Evolutionary conservation across 768 basidiomycete genomes (phyloP).

Genomic region (Suillus discolor): DNA sequence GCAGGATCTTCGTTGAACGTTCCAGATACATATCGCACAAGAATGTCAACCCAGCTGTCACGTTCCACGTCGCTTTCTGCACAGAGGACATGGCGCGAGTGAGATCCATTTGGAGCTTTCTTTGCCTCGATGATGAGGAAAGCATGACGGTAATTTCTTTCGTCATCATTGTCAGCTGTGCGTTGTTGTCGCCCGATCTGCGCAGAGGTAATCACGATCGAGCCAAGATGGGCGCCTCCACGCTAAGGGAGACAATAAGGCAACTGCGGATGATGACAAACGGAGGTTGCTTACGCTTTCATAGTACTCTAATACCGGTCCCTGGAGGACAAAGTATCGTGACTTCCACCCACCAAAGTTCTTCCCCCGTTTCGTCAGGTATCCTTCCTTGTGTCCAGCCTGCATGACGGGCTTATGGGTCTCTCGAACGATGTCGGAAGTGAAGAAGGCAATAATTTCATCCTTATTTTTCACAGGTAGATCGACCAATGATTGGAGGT

Average conservation of each 20-base stretch:
- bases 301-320: constrained; percentile 90
- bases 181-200: constrained; percentile 96
- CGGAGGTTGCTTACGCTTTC: constrained; percentile 75
- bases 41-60: constrained; percentile 92
- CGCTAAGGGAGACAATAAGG: constrained; percentile 50
- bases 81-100: constrained; percentile 89
- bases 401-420: constrained; percentile 77
- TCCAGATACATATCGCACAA: constrained; percentile 86
- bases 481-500: constrained; percentile 80
- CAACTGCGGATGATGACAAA: constrained; percentile 12
- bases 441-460: constrained; percentile 91
- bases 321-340: constrained; percentile 91
- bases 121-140: constrained; percentile 95
- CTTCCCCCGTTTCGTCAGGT: constrained; percentile 94
- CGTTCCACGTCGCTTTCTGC: constrained; percentile 94
- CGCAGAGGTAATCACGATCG: constrained; percentile 87
- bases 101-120: constrained; percentile 67
- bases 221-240: constrained; percentile 89
- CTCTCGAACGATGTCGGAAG: constrained; percentile 82
- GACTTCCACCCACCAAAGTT: constrained; percentile 99
- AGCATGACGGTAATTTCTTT: constrained; percentile 95
- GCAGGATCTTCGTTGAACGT: constrained; percentile 73
- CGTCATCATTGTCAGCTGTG: constrained; percentile 64
- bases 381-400: constrained; percentile 90
- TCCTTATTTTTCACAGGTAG: constrained; percentile 86